Evolutionary conservation across 352 stramenopile genomes (phyloP), one percentile per base, ranked within the genome.

Genomic region (Phytophthora foliorum): DNA sequence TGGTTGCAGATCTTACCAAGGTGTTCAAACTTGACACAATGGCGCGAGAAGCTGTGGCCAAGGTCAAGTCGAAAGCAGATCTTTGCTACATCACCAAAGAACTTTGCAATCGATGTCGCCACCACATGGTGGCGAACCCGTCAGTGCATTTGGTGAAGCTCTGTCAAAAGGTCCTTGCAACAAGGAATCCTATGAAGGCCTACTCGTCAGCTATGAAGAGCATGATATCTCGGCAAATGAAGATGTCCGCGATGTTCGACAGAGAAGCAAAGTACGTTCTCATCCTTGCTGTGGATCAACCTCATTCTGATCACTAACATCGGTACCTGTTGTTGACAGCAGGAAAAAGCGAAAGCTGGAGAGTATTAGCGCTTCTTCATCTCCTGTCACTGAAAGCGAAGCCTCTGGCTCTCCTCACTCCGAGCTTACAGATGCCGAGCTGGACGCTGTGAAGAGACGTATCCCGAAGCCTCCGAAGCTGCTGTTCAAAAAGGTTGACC

Each of bases 121-220:
- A 92, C 51, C 87, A 90, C 51, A 92, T 92, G 85, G 87, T 93
- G 17, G 85, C 87, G 2, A 95, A 95, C 61, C 85, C 87, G 14
- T 95, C 87, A 16, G 85, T 95, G 19, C 85, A 93, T 62, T 85
- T 93, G 49, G 82, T 95, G 3, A 92, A 93, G 72, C 76, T 95
- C 6, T 90, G 82, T 25, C 81, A 95, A 54, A 89, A 93, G 69
- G 80, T 86, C 0, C 57, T 88, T 32, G 87, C 87, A 8, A 84
- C 78, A 44, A 84, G 82, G 39, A 90, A 93, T 56, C 87, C 87
- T 11, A 92, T 89, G 63, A 92, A 91, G 65, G 86, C 84, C 22
- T 95, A 93, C 68, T 95, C 87, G 17, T 90, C 80, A 14, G 82
- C 81, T 17, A 95, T 95, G 87, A 95, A 93, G 69, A 92, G 86